Evolutionary conservation across 2,329 filamentous ascomycete species (phyloP).

Genomic region (Hymenotorrendiella dingleyae): DNA sequence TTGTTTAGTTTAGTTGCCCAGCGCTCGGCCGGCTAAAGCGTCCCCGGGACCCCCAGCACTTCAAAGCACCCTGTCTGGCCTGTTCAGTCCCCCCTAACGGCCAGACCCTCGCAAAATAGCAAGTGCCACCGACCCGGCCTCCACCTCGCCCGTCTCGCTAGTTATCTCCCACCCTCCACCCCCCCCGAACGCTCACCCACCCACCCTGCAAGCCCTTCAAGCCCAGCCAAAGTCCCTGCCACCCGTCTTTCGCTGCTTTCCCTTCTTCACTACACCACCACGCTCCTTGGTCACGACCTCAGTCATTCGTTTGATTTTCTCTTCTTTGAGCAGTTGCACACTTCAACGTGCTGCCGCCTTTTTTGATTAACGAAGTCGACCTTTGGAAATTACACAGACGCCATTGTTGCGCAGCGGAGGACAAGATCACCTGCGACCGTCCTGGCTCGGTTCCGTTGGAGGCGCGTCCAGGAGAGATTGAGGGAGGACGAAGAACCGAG

Average conservation of each 20-base stretch:
- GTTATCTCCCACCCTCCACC: too few species aligned
- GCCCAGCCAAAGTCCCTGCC: too few species aligned
- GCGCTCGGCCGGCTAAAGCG: too few species aligned
- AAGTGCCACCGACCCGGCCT: too few species aligned
- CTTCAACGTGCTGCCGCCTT: slow-evolving; percentile 8
- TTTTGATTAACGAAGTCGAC: slow-evolving; percentile 15
- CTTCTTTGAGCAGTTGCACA: slow-evolving; percentile 13
- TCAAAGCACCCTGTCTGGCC: too few species aligned
- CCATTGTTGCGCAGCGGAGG: slow-evolving; percentile 4
- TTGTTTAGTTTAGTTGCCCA: too few species aligned
- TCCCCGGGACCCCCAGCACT: too few species aligned
- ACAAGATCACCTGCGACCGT: slow-evolving; percentile 16
- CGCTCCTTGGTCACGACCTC: slow-evolving; percentile 12
- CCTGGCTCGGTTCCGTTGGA: not conserved
- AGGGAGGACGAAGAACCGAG: slow-evolving; percentile 4
- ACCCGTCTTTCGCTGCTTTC: slow-evolving; percentile 1
- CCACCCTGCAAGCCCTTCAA: too few species aligned
- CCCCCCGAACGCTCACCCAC: too few species aligned
- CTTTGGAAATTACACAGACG: slow-evolving; percentile 10
- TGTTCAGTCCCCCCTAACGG: too few species aligned
- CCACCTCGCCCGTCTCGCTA: too few species aligned
- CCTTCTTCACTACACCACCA: slow-evolving; percentile 7
- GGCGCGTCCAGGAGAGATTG: slow-evolving; percentile 20
- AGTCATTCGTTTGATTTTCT: slow-evolving; percentile 22
- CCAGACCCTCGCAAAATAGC: too few species aligned